These are phyloP conservation scores for Termitomyces sp. DNA, from an alignment of 768 basidiomycete species.

Conservation along the genomic window DNA sequence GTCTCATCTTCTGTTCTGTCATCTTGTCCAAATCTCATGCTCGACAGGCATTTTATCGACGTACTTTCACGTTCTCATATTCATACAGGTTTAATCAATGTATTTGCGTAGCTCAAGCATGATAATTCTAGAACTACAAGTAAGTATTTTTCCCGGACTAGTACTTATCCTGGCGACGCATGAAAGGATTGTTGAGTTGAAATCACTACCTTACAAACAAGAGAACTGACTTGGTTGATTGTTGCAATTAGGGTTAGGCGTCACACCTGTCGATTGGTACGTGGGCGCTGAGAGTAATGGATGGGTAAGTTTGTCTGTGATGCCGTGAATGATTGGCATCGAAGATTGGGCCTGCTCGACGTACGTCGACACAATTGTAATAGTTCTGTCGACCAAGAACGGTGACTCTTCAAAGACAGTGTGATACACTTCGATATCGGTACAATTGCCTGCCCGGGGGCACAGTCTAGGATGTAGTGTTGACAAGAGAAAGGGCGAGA, in stretches of 20 bases:
- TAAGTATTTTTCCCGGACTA: no score
- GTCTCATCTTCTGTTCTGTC: no score
- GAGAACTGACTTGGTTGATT: no score
- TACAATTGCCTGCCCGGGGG: not conserved
- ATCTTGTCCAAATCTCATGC: no score
- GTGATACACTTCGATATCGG: not conserved
- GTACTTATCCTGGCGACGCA: no score
- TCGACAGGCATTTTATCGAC: no score
- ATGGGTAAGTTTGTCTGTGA: not conserved
- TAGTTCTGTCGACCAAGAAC: not conserved
- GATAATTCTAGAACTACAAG: no score
- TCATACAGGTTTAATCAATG: no score
- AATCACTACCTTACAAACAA: not conserved
- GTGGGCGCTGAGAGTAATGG: not conserved
- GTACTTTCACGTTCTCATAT: no score
- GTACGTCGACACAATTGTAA: not conserved
- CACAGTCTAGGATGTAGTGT: not conserved
- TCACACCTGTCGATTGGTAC: not conserved
- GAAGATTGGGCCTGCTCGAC: not conserved
- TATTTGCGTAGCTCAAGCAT: no score
- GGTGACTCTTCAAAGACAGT: not conserved
- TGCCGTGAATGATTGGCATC: not conserved
- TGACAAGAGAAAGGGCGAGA: not conserved
- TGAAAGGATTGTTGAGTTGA: not conserved
- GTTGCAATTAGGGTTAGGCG: not conserved